A percentile compares a stretch with the other conserved stretches of the same genome.
Evolutionary conservation across 371 early-diverging fungal genomes (phyloP).

Genomic region (Rhizopus microsporus): DNA sequence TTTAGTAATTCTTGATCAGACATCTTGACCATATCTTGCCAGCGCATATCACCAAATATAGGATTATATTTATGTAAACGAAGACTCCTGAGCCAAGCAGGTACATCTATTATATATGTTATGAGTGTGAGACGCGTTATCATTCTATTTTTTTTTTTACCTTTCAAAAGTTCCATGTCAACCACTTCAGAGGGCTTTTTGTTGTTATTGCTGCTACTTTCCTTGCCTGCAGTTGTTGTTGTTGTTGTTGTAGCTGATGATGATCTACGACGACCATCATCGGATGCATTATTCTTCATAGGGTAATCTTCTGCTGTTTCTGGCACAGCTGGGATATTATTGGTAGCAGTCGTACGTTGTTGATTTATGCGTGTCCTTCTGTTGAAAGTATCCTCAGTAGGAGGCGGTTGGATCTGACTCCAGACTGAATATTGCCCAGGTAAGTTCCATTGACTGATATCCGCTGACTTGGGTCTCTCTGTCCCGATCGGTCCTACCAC

Average conservation of each 20-base stretch:
- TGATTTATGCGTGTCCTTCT: conserved; percentile 8
- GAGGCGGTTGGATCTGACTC: neutral
- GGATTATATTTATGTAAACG: conserved; percentile 92
- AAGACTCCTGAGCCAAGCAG: conserved; percentile 85
- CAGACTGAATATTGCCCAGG: conserved; percentile 13
- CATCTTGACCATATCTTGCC: conserved; percentile 87
- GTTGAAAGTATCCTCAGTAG: neutral
- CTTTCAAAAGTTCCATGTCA: conserved; percentile 70
- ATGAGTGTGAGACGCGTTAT: neutral
- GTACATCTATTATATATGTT: conserved; percentile 64
- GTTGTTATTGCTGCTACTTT: conserved; percentile 7
- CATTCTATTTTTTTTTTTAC: conserved; percentile 30
- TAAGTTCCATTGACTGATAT: conserved; percentile 65
- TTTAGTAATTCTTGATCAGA: conserved; percentile 79
- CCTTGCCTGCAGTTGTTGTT: conserved; percentile 4
- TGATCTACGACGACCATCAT: conserved; percentile 1
- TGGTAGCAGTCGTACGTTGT: conserved; percentile 13
- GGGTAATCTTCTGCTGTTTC: conserved; percentile 44
- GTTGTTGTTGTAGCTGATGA: conserved; percentile 4
- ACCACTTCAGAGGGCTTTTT: conserved; percentile 71
- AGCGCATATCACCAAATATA: conserved; percentile 74
- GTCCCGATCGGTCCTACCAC: conserved; percentile 31
- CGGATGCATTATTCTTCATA: neutral
- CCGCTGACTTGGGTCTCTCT: conserved; percentile 62
- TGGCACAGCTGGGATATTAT: conserved; percentile 51